These are phyloP conservation scores for Spiromastix sp. DNA, from an alignment of 2,329 filamentous ascomycete genomes.

Conservation along the genomic window DNA sequence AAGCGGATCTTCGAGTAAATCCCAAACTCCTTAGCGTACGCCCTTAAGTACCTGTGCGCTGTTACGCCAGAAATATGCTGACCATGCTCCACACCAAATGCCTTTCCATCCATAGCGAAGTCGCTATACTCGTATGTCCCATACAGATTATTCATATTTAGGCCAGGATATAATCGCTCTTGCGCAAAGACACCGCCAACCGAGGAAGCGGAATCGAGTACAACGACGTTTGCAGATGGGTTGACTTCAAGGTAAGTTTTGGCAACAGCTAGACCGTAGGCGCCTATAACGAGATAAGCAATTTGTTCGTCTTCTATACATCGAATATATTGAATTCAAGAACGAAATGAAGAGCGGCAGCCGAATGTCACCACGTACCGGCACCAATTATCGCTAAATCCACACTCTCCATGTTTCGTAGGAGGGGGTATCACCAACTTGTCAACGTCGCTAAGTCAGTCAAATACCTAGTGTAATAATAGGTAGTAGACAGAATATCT, in stretches of 20 bases:
- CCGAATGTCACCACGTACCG: neutral
- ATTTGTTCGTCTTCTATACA: neutral
- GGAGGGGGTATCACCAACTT: neutral
- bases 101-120: conserved; percentile 55
- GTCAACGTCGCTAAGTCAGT: no score
- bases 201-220: conserved; percentile 49
- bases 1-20: conserved; percentile 39
- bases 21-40: conserved; percentile 45
- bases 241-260: conserved; percentile 52
- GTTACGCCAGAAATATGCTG: conserved; percentile 50
- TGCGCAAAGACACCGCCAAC: conserved; percentile 62
- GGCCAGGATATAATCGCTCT: conserved; percentile 53
- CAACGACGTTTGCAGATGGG: conserved; percentile 43
- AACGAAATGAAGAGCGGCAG: neutral
- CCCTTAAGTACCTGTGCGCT: conserved; percentile 47
- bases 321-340: neutral
- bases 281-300: neutral
- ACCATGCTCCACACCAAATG: conserved; percentile 38
- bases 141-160: conserved; percentile 65
- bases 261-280: conserved; percentile 49
- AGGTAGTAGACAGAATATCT: no score
- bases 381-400: neutral
- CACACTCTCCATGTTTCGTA: neutral
- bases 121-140: conserved; percentile 66
- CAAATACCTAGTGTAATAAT: no score